A percentile compares a stretch with the other conserved stretches of the same genome.
phyloP scores from a whole-genome alignment of 2,329 filamentous ascomycete species.

The Claviceps capensis region DNA sequence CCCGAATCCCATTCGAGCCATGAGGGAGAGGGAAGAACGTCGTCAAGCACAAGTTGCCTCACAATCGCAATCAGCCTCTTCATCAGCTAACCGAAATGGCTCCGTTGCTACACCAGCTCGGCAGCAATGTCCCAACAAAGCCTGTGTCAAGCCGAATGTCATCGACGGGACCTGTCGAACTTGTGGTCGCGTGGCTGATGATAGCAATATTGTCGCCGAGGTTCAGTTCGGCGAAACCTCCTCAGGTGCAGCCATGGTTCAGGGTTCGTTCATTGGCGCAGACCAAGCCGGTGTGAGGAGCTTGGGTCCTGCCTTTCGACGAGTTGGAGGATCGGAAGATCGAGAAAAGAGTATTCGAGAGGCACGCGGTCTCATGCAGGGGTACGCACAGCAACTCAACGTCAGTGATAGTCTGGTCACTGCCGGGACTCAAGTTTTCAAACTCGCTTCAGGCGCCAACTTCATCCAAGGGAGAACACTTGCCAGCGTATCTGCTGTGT shows the following conservation, averaged over 20 bases:
- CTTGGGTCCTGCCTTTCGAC: constrained; percentile 47
- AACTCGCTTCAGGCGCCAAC: constrained; percentile 58
- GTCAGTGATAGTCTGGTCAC: constrained; percentile 50
- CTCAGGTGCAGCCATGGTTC: constrained; percentile 74
- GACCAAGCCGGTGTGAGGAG: constrained; percentile 69
- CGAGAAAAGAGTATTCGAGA: constrained; percentile 47
- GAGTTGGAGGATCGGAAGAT: constrained; percentile 44
- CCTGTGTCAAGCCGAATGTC: constrained; percentile 47
- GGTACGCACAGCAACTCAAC: constrained; percentile 46
- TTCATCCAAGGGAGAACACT: constrained; percentile 80
- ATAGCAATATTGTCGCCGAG: constrained; percentile 83
- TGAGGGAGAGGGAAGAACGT: constrained; percentile 37
- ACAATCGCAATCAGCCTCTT: constrained; percentile 14
- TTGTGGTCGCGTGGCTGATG: constrained; percentile 73
- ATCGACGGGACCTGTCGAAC: constrained; percentile 60
- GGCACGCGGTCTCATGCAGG: constrained; percentile 43
- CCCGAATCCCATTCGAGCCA: constrained; percentile 35
- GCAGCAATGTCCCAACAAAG: constrained; percentile 42
- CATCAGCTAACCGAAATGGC: constrained; percentile 14
- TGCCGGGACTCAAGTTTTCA: constrained; percentile 59
- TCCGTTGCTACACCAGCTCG: constrained; percentile 21
- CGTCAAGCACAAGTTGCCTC: constrained; percentile 19
- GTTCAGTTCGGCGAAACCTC: constrained; percentile 82
- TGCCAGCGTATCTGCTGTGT: constrained; percentile 76
- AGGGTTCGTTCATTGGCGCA: constrained; percentile 76